Base-by-base conservation (phyloP, 371 early-diverging fungal species). In the Lichtheimia ramosa region DNA sequence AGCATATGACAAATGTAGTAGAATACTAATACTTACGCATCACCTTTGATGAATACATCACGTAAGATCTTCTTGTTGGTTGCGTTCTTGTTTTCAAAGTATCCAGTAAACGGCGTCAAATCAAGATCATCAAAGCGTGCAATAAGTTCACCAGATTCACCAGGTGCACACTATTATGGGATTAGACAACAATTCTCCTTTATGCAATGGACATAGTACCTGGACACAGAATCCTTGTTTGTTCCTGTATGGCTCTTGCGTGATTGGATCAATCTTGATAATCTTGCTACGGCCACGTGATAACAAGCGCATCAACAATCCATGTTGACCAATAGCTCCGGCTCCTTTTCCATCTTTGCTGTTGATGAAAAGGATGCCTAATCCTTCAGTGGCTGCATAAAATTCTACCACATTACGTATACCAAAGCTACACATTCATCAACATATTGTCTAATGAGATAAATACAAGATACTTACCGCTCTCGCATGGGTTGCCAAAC, bases 401-500 rank as follows among this genome's bases (percentile, higher is more conserved):
- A 75, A 79, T 54, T 87, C 87, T 43, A 69, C 70, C 8, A 87
- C 69, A 16, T 70, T 49, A 8, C 58, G 48, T 42, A 86, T 79
- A 27, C 59, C 64, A 56, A 86, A 86, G 13, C 71, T 73, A 10
- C 5, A 14, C 20, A n/a, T 55, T 13, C 46, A 18, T 46, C 12
- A 18, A 16, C 21, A 5, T 2, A 12, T 13, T 10, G 46, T 46
- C 16, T 46, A 6, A 2, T 4, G 10, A n/a, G 27, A 52, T 52
- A 0, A n/a, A 14, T 3, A 16, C 12, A 2, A 34, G n/a, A 34
- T 34, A 34, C 34, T 27, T 13, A 52, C 28, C 58, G 34, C 48
- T 75, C 65, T 49, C 73, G 75, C 63, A 90, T 71, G 3, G 61
- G 63, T 16, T 59, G 65, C 89, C 89, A 90, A 7, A 88, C 79